Base-by-base conservation (phyloP, 306 rosid genomes). In the Dryas alaskensis region DNA sequence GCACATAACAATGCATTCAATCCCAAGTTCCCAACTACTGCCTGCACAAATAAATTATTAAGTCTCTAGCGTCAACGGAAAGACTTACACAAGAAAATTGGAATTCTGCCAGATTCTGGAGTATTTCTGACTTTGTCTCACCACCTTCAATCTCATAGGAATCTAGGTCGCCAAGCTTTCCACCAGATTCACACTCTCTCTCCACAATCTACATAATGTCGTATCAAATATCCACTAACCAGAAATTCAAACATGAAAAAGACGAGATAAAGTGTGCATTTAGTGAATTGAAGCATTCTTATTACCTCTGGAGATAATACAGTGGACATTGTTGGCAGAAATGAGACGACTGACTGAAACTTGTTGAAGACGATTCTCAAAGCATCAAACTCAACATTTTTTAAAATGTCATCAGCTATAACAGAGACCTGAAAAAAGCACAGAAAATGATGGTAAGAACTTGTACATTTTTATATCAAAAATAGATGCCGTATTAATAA, bases 121-220 rank as follows among this genome's bases (percentile, higher is more conserved):
- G 95, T 79, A 94, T 58, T 81, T 92, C 99, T 57, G 92, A 82
- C 84, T 94, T 94, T 27, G 99, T 86, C 69, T 94, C 99, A 8
- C 97, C 99, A 70, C 97, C 97, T 88, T 94, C 99, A 80, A 94
- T 81, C 89, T 94, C 99, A 76, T 94, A 94, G 6, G 87, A 81
- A 70, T 94, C 99, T 72, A 94, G 78, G 13, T 89, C 99, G 19
- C 96, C 93, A 73, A 94, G 88, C 62, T 46, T 84, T 54, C 99
- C 99, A 45, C 98, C 96, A 65, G 95, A 55, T 84, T 92, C 99
- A 73, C 92, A 51, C 82, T 94, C 99, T 69, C 79, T 89, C 88
- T 94, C 97, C 52, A 90, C 89, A 81, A 83, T 58, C 99, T 94
- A 62, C 52, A 73, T 12, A 22, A 76, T 67, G 75, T 60, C 5